Evolutionary conservation across 2,329 filamentous ascomycete species (phyloP), one percentile per base, ranked within the genome.

Genomic region (Elsinoe australis): DNA sequence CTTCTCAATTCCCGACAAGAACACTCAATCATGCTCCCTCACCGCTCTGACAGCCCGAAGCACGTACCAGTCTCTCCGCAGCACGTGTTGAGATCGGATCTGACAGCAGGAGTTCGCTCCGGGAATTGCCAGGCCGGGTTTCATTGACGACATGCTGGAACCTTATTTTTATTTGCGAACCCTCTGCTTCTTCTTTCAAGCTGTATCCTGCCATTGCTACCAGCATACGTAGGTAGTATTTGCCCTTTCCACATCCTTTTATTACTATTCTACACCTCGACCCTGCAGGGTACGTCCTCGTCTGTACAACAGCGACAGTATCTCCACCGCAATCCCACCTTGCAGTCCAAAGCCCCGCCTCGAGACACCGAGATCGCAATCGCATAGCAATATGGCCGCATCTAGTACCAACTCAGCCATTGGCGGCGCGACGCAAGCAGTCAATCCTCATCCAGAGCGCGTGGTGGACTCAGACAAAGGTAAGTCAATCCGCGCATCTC

Each of bases 401-500:
- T 18, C 39, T 9, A 32, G 5, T 19, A 24, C 8, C 7, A 15
- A 32, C 17, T 24, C 17, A 26, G 24, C 39, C 26, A 44, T 21
- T 10, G 39, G 26, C 24, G 48, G 51, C 54, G 58, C 39, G 17
- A 19, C 39, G 4, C 26, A 44, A 12, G 60, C 42, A 61, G 61
- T 53, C 31, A 57, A 57, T 19, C 55, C 58, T 12, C 48, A 50
- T 15, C 53, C 56, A 4, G 46, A 61, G 46, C 55, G 60, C 39
- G 61, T 60, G 28, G 62, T 63, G 15, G 56, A 61, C 47, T 59
- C 55, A 44, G 31, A 54, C 54, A 53, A 51, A 31, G 45, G 45
- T 48, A 31, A 33, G 45, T 48, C 32, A 28, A 33, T 35, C 19
- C 44, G 19, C 17, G 28, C 39, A 44, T 22, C 22, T n/a, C 14